Evolutionary conservation across 2,329 filamentous ascomycete genomes (phyloP).

Genomic region (Trichoderma simmonsii): DNA sequence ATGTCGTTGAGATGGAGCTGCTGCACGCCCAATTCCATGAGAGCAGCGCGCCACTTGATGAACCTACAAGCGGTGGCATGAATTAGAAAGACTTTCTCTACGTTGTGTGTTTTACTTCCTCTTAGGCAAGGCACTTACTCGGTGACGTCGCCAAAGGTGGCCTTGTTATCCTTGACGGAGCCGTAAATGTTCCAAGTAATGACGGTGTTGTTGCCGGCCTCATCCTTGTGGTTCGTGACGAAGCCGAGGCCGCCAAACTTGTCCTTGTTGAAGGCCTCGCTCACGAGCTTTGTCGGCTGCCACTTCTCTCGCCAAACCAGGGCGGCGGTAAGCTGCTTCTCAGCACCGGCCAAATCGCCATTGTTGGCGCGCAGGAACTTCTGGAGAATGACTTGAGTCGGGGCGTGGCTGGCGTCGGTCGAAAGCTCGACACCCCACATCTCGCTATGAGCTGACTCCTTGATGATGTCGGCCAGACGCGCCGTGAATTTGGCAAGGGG

Average conservation of each 20-base stretch:
- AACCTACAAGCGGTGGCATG: constrained; percentile 57
- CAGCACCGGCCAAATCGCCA: constrained; percentile 68
- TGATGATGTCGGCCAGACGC: constrained; percentile 56
- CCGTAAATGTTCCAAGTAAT: constrained; percentile 95
- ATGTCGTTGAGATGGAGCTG: constrained; percentile 69
- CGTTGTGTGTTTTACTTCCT: background rate
- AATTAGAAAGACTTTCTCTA: background rate
- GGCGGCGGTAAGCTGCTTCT: constrained; percentile 73
- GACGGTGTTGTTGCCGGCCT: constrained; percentile 56
- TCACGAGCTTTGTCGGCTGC: constrained; percentile 65
- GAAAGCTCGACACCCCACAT: constrained; percentile 81
- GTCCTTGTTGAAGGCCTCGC: constrained; percentile 59
- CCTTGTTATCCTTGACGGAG: constrained; percentile 74
- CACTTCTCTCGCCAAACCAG: constrained; percentile 79
- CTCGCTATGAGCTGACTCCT: constrained; percentile 62
- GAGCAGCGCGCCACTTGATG: constrained; percentile 80
- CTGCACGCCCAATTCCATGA: constrained; percentile 83
- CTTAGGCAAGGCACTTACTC: constrained; percentile 57
- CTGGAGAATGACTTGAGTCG: constrained; percentile 79
- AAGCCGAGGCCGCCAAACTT: constrained; percentile 81
- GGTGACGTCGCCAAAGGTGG: constrained; percentile 78
- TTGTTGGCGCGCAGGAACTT: constrained; percentile 93
- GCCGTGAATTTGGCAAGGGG: constrained; percentile 55
- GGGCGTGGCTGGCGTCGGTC: constrained; percentile 54
- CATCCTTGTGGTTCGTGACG: constrained; percentile 65